Evolutionary conservation across 768 basidiomycete genomes (phyloP).

Genomic region (Trametes meyenii): DNA sequence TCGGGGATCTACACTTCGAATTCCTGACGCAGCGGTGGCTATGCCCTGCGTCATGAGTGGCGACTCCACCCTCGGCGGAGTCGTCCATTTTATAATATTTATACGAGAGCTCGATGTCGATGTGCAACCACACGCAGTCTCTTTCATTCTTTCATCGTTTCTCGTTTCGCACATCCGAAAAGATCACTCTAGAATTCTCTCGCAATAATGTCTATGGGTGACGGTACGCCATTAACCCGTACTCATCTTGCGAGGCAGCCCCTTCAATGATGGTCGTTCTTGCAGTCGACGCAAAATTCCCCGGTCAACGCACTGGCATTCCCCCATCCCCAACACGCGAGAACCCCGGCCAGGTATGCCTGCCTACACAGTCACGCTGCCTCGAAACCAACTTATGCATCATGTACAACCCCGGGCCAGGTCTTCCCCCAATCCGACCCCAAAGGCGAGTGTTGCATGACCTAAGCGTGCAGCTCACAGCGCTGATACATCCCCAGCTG

Average conservation of each 20-base stretch:
- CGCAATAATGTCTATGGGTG: slow-evolving; percentile 7
- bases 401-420: slow-evolving; percentile 34
- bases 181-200: too few species aligned
- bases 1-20: too few species aligned
- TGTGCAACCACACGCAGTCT: too few species aligned
- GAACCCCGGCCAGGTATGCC: slow-evolving; percentile 48
- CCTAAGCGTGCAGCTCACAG: neutral
- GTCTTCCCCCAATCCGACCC: slow-evolving; percentile 53
- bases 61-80: too few species aligned
- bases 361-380: neutral
- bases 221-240: neutral
- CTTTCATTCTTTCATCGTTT: too few species aligned
- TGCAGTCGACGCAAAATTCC: slow-evolving; percentile 45
- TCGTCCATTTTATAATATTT: too few species aligned
- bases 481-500: slow-evolving; percentile 16
- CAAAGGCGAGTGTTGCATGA: slow-evolving; percentile 31
- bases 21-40: too few species aligned
- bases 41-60: too few species aligned
- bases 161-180: neutral
- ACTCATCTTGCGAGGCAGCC: neutral
- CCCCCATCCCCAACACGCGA: slow-evolving; percentile 49
- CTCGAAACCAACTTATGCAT: neutral
- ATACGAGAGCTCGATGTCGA: too few species aligned
- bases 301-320: slow-evolving; percentile 38
- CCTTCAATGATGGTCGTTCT: neutral